Evolutionary conservation across 768 basidiomycete genomes (phyloP).

Genomic region (Pulveroboletus ravenelii): DNA sequence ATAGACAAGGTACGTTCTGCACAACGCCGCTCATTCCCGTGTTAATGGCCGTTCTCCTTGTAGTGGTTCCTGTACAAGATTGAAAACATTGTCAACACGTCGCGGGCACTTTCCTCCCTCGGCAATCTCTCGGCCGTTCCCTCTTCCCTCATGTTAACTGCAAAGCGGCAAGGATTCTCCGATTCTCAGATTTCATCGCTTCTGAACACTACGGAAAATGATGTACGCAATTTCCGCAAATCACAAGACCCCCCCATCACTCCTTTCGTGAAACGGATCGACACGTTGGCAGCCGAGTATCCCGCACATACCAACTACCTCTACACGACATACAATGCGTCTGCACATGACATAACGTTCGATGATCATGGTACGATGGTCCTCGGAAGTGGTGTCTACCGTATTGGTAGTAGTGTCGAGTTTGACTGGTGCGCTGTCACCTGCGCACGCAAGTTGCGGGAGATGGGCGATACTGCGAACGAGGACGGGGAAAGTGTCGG

Average conservation of each 20-base stretch:
- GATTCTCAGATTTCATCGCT: constrained; percentile 89
- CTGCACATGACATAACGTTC: constrained; percentile 92
- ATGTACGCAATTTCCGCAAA: constrained; percentile 83
- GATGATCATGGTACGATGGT: constrained; percentile 99
- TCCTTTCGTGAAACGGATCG: constrained; percentile 98
- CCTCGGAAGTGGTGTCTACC: constrained; percentile 94
- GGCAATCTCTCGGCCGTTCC: constrained; percentile 66
- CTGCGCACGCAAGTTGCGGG: constrained; percentile 86
- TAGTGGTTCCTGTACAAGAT: constrained; percentile 99
- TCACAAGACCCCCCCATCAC: constrained; percentile 65
- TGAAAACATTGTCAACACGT: constrained; percentile 94
- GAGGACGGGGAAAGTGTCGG: constrained; percentile 17
- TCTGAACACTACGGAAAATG: constrained; percentile 64
- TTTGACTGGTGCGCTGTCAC: constrained; percentile 99
- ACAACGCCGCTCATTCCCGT: neutral
- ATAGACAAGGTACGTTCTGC: constrained; percentile 75
- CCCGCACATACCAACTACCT: constrained; percentile 99
- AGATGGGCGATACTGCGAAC: constrained; percentile 55
- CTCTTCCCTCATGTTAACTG: constrained; percentile 73
- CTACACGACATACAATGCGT: constrained; percentile 98
- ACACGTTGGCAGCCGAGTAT: constrained; percentile 97
- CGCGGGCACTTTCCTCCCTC: constrained; percentile 64
- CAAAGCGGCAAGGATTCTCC: constrained; percentile 95
- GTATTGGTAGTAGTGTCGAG: constrained; percentile 97
- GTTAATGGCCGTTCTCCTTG: neutral